Base-by-base conservation (phyloP, 2,329 filamentous ascomycete species). In the Berkeleyomyces rouxiae region DNA sequence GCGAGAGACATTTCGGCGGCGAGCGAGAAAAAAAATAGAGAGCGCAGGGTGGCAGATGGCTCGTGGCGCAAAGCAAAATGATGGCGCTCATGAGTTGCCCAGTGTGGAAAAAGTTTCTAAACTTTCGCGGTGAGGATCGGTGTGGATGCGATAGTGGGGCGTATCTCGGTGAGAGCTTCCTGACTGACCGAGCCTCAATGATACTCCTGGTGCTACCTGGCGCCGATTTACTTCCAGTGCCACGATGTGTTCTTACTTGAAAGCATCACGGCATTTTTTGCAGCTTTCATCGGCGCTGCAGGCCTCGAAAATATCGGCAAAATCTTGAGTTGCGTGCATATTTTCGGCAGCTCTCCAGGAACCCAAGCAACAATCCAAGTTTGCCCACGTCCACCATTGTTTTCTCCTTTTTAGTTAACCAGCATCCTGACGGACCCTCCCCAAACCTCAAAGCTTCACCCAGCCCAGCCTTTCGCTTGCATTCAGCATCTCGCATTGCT, bases 1-100 rank as follows among this genome's bases (percentile, higher is more conserved):
- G 78, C 79, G 42, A 75, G 70, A 64, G 75, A 72, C 69, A 76
- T 73, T 61, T 43, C 57, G 23, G n/a, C 4, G 44, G 39, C 11
- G 10, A 31, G 2, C n/a, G n/a, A 7, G 5, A 31, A 9, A 11
- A 9, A 11, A 9, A n/a, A 31, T 2, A 36, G 4, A 16, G n/a
- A 9, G 44, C 31, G 23, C 6, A 13, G 42, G 31, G 13, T n/a
- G 33, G 46, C 33, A 43, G n/a, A 49, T 33, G 10, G 57, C 57
- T 13, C 36, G 57, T 40, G 33, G 23, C 57, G 40, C 40, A 42
- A 43, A 40, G 7, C 9, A 58, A 9, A 6, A 36, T 1, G 23
- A 33, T 4, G n/a, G 3, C 47, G 16, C 13, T 31, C 7, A 36
- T 23, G 13, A 33, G 58, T 13, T 59, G 31, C 23, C n/a, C 6